Evolutionary conservation across 306 rosid species (phyloP).

Genomic region (Morella rubra): DNA sequence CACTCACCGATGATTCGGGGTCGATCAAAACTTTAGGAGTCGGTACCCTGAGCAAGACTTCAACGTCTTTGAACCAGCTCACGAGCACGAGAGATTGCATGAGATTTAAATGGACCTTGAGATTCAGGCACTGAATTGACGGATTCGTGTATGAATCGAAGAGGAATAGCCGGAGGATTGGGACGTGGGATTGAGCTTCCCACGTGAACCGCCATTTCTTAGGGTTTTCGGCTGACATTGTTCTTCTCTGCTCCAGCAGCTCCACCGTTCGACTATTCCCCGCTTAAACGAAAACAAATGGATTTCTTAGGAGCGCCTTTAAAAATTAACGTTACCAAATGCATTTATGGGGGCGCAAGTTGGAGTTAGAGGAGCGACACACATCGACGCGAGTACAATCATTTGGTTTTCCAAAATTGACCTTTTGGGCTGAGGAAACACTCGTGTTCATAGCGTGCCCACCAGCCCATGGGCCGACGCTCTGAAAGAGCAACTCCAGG

Average conservation of each 20-base stretch:
- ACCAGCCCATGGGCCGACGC: too few relatives aligned
- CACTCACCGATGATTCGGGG: conserved; percentile 50
- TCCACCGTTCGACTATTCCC: not conserved
- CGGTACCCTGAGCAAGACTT: conserved; percentile 62
- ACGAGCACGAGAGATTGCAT: conserved; percentile 44
- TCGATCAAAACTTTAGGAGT: conserved; percentile 71
- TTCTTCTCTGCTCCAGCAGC: not conserved
- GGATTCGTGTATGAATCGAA: conserved; percentile 49
- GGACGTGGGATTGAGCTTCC: conserved; percentile 82
- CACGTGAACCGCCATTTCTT: conserved; percentile 76
- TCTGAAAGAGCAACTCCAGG: too few relatives aligned
- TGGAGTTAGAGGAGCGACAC: too few relatives aligned
- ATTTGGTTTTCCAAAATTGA: not conserved
- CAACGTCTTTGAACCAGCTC: conserved; percentile 39
- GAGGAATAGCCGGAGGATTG: conserved; percentile 69
- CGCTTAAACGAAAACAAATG: not conserved
- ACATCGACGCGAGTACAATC: not conserved
- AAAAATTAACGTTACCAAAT: not conserved
- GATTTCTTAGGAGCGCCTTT: too few relatives aligned
- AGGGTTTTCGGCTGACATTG: conserved; percentile 6
- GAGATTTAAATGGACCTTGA: conserved; percentile 42
- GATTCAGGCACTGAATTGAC: conserved; percentile 54
- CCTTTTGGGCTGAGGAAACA: not conserved
- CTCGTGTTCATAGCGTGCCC: not conserved
- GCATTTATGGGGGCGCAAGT: not conserved